Conservation (phyloP, 768 basidiomycete species). For the Kwoniella mangroviensis region DNA sequence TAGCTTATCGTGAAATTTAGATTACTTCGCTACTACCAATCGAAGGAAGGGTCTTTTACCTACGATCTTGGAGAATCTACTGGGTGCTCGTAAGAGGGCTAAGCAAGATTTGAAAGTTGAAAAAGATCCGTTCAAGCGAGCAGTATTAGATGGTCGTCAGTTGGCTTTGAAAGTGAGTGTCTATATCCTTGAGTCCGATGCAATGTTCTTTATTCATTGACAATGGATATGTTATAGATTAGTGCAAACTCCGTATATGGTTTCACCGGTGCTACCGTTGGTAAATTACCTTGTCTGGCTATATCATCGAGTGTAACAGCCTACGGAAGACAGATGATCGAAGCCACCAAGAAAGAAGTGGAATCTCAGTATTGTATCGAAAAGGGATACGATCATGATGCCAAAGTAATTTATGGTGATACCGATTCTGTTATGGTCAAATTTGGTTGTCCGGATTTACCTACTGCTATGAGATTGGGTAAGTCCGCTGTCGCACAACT, state of each 20-base stretch:
- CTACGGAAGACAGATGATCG: conserved; percentile 99
- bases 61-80: conserved; percentile 88
- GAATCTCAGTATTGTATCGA: conserved; percentile 82
- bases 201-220: not conserved
- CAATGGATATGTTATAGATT: conserved; percentile 64
- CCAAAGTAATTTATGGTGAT: conserved; percentile 96
- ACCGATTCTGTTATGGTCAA: conserved; percentile 99
- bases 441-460: conserved; percentile 87
- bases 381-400: conserved; percentile 84
- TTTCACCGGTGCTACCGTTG: conserved; percentile 96
- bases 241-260: conserved; percentile 99
- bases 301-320: conserved; percentile 96
- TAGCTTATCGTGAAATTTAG: conserved; percentile 60
- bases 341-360: conserved; percentile 90
- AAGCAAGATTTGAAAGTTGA: conserved; percentile 96
- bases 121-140: conserved; percentile 94
- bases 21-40: conserved; percentile 76
- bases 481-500: no score
- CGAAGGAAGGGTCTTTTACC: conserved; percentile 88
- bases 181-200: conserved; percentile 9
- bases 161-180: conserved; percentile 94
- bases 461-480: conserved; percentile 89
- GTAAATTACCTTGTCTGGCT: conserved; percentile 91
- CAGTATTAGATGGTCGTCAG: conserved; percentile 95
- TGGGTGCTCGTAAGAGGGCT: conserved; percentile 89